Evolutionary conservation across 1,284 basidiomycete species (phyloP).

Genomic region (Fomitopsis betulina): DNA sequence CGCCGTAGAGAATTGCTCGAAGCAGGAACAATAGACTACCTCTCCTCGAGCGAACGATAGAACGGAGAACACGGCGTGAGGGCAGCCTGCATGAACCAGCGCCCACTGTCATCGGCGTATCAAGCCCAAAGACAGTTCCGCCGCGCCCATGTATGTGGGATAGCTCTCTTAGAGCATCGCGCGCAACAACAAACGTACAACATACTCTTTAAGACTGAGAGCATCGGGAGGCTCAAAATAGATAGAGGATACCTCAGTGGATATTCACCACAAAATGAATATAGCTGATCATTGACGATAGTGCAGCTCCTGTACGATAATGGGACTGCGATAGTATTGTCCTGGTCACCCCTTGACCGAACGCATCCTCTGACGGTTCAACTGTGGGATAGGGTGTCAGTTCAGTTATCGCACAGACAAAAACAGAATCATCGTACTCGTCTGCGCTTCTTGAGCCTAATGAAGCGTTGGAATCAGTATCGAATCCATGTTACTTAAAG

Average conservation of each 20-base stretch:
- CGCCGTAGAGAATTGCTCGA: too few relatives aligned
- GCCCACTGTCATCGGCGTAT: not conserved
- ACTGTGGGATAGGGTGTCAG: not conserved
- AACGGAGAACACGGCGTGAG: not conserved
- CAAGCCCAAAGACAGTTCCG: not conserved
- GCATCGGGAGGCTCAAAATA: too few relatives aligned
- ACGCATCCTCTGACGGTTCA: not conserved
- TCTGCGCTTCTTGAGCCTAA: conserved; percentile 60
- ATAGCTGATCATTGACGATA: not conserved
- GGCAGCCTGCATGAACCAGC: not conserved
- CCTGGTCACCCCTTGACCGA: not conserved
- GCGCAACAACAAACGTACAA: not conserved
- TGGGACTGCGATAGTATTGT: not conserved
- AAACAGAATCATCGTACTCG: conserved; percentile 32
- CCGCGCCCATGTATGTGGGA: not conserved
- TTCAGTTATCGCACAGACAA: conserved; percentile 4
- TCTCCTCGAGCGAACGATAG: not conserved
- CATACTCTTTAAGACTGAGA: too few relatives aligned
- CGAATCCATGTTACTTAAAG: not conserved
- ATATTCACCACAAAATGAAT: too few relatives aligned
- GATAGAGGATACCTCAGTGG: too few relatives aligned
- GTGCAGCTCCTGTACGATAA: not conserved
- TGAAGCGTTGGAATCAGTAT: conserved; percentile 8
- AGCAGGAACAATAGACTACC: too few relatives aligned
- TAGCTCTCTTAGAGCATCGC: not conserved